These are phyloP conservation scores for Fusarium subtropicale DNA, from an alignment of 2,329 filamentous ascomycete genomes.

Conservation along the genomic window DNA sequence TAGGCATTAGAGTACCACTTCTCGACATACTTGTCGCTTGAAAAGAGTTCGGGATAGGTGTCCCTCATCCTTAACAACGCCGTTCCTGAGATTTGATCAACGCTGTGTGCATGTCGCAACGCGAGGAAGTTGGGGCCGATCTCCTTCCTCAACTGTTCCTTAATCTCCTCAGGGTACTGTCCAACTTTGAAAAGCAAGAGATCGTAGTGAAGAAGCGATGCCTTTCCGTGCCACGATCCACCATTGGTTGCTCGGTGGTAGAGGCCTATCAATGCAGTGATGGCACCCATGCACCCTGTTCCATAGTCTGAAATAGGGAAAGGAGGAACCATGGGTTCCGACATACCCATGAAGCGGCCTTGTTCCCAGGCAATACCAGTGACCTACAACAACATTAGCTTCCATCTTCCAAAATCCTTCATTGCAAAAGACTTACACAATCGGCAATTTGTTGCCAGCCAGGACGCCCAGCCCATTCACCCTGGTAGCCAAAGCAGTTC, in stretches of 20 bases:
- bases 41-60: constrained; percentile 34
- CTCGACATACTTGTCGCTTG: constrained; percentile 26
- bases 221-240: constrained; percentile 74
- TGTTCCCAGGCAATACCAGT: constrained; percentile 71
- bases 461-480: constrained; percentile 71
- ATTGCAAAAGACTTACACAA: constrained; percentile 54
- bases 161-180: constrained; percentile 64
- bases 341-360: constrained; percentile 69
- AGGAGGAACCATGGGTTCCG: constrained; percentile 74
- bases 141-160: constrained; percentile 61
- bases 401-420: fast-evolving
- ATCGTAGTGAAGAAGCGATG: constrained; percentile 75
- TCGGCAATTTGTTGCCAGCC: constrained; percentile 82
- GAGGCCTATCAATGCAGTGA: constrained; percentile 73
- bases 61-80: constrained; percentile 60
- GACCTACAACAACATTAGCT: constrained; percentile 53
- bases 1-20: constrained; percentile 40
- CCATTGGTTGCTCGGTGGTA: constrained; percentile 71
- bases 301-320: constrained; percentile 75
- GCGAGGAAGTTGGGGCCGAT: constrained; percentile 66
- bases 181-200: constrained; percentile 72
- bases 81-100: constrained; percentile 72
- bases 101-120: constrained; percentile 70
- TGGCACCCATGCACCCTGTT: constrained; percentile 77
- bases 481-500: constrained; percentile 74